Evolutionary conservation across 768 basidiomycete genomes (phyloP), one percentile per base, ranked within the genome.

Genomic region (Chalciporus sphaerocephalus): DNA sequence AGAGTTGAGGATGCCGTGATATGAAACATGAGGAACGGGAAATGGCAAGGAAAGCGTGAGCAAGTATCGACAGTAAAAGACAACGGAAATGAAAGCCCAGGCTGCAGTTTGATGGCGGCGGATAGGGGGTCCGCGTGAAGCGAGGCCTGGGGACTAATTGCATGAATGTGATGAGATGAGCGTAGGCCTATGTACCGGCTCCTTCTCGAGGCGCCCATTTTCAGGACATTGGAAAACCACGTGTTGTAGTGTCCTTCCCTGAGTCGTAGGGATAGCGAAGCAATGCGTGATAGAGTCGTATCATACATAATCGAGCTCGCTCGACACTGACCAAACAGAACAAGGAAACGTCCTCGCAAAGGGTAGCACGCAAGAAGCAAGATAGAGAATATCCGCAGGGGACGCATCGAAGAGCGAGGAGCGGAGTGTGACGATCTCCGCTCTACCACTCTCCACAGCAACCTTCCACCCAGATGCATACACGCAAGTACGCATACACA

Each of bases 341-440:
- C 37, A 13, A 15, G 21, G 12, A n/a, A 15, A 9, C 16, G 17
- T 36, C 15, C 20, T 36, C 35, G 17, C 22, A 24, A 21, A 22
- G 24, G 13, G 15, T n/a, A 21, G 44, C 32, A 38, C 9, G 42
- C 23, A 41, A 40, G 33, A 21, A 36, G 44, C 34, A 34, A 43
- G 32, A 34, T 33, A 30, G 38, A 20, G 40, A 41, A 27, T 22
- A 25, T 20, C 22, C 1, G 43, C 25, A 30, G 21, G 38, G 38
- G 35, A 42, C 44, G 51, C 37, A 16, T 44, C 20, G 38, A 50
- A 48, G 54, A 51, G 52, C 11, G 46, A 35, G 21, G 46, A 48
- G 42, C 32, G 40, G 38, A 23, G 25, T 32, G 30, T 46, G 34
- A 17, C 11, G 33, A 46, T 44, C 40, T 40, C 47, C 44, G 35